These are phyloP conservation scores for Fonsecaea erecta DNA, from an alignment of 2,329 filamentous ascomycete species.

Conservation along the genomic window DNA sequence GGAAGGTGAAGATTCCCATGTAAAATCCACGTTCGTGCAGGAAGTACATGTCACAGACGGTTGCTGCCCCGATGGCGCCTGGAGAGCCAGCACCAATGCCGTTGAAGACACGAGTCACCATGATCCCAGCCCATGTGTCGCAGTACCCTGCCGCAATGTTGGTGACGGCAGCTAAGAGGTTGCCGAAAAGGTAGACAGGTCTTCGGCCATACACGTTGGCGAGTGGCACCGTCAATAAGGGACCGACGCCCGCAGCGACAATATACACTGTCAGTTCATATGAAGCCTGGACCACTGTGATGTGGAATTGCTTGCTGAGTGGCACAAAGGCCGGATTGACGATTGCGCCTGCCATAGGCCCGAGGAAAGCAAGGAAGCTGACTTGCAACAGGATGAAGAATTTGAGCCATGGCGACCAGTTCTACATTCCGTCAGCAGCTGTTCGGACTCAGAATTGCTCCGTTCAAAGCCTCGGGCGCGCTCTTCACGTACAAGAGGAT, in stretches of 20 bases:
- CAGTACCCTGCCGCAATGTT: conserved; percentile 32
- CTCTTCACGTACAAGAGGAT: conserved; percentile 34
- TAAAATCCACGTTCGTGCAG: conserved; percentile 38
- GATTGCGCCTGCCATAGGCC: conserved; percentile 39
- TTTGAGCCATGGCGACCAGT: conserved; percentile 33
- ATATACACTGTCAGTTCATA: conserved; percentile 45
- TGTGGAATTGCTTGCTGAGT: conserved; percentile 40
- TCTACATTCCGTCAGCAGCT: conserved; percentile 36
- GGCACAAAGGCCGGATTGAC: conserved; percentile 44
- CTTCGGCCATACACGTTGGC: conserved; percentile 33
- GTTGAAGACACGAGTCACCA: conserved; percentile 30
- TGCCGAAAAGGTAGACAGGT: conserved; percentile 33
- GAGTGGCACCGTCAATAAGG: conserved; percentile 36
- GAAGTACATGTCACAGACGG: conserved; percentile 69
- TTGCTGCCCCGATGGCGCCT: conserved; percentile 58
- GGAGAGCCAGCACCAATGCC: conserved; percentile 43
- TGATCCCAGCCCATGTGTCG: conserved; percentile 30
- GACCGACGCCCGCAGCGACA: conserved; percentile 43
- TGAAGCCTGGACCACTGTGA: conserved; percentile 41
- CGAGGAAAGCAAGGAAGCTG: conserved; percentile 42
- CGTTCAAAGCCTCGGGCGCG: conserved; percentile 8
- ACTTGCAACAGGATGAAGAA: conserved; percentile 40
- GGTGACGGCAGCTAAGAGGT: conserved; percentile 28
- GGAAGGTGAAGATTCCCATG: conserved; percentile 32
- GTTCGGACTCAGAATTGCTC: neutral